Percentiles rank a stretch among this genome's conserved stretches.
Conservation (phyloP, 805 yeast species). For the Citeromyces matritensis region DNA sequence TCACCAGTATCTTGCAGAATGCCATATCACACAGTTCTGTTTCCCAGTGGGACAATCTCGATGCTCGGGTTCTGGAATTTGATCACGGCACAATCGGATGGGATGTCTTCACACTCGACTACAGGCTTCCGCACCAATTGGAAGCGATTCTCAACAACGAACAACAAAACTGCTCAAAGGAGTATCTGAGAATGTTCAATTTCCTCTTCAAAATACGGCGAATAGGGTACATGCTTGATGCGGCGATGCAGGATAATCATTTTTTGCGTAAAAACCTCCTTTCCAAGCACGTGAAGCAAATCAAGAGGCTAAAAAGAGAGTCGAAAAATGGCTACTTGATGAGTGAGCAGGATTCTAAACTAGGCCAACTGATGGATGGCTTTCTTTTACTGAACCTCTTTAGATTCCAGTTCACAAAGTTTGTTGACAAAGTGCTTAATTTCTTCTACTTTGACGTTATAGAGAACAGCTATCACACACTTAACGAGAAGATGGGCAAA, state of each 20-base stretch:
- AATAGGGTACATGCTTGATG: constrained; percentile 33
- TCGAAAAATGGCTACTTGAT: constrained; percentile 3
- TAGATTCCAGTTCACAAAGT: constrained; percentile 22
- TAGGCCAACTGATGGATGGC: constrained; percentile 8
- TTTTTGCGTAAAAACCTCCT: constrained; percentile 14
- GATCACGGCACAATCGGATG: constrained; percentile 68
- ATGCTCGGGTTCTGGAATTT: constrained; percentile 68
- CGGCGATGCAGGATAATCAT: constrained; percentile 27
- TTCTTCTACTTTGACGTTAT: constrained; percentile 31
- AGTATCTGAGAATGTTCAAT: constrained; percentile 70
- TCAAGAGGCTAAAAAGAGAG: constrained; percentile 5
- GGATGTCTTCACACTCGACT: constrained; percentile 88
- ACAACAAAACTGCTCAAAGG: constrained; percentile 26
- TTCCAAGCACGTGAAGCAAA: constrained; percentile 5
- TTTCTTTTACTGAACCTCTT: constrained; percentile 16
- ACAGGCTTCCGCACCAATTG: constrained; percentile 34
- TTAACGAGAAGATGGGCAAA: constrained; percentile 10
- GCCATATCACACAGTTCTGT: constrained; percentile 44
- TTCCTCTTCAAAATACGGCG: constrained; percentile 72
- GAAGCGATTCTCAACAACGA: constrained; percentile 38
- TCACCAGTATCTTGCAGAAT: constrained; percentile 49
- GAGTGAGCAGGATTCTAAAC: constrained; percentile 5
- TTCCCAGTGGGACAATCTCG: constrained; percentile 35
- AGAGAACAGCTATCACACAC: constrained; percentile 17
- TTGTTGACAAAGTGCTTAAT: constrained; percentile 21